phyloP scores from a whole-genome alignment of 2,329 filamentous ascomycete species.

The Tolypocladium cylindrosporum region DNA sequence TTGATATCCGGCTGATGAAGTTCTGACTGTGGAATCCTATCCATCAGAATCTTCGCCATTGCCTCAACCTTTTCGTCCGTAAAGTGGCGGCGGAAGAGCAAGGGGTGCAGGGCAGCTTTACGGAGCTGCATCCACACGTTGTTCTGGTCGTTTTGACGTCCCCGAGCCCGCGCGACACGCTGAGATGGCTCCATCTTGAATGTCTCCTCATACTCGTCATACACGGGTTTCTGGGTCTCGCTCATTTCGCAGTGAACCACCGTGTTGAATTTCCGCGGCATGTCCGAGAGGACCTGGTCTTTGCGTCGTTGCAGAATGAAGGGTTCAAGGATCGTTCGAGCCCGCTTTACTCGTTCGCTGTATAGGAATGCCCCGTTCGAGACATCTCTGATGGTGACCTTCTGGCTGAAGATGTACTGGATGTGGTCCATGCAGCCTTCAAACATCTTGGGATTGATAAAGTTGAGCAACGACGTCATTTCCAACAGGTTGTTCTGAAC shows the following conservation, averaged over 20 bases:
- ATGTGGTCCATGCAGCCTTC: conserved; percentile 66
- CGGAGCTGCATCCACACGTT: conserved; percentile 85
- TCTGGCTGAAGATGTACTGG: conserved; percentile 83
- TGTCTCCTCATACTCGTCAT: conserved; percentile 53
- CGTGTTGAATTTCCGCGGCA: conserved; percentile 69
- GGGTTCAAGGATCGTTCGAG: conserved; percentile 84
- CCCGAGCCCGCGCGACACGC: conserved; percentile 36
- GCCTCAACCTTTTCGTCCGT: conserved; percentile 62
- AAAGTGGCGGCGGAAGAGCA: conserved; percentile 78
- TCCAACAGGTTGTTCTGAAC: conserved; percentile 93
- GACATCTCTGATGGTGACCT: conserved; percentile 72
- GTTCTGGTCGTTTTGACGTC: conserved; percentile 43
- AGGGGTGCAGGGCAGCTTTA: conserved; percentile 83
- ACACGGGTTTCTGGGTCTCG: conserved; percentile 60
- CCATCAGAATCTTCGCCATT: conserved; percentile 69
- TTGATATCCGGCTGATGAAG: conserved; percentile 40
- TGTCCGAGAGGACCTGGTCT: conserved; percentile 74
- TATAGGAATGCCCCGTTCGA: conserved; percentile 78
- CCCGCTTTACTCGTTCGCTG: conserved; percentile 74
- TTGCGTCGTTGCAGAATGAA: conserved; percentile 94
- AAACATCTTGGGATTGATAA: conserved; percentile 85
- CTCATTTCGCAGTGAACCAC: conserved; percentile 78
- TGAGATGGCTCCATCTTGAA: conserved; percentile 53
- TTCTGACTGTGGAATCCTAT: conserved; percentile 49
- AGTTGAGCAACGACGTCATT: conserved; percentile 81